Percentiles rank a stretch among this genome's conserved stretches.
These are phyloP conservation scores for Meira miltonrushii DNA, from an alignment of 1,284 basidiomycete genomes.

Conservation along the genomic window DNA sequence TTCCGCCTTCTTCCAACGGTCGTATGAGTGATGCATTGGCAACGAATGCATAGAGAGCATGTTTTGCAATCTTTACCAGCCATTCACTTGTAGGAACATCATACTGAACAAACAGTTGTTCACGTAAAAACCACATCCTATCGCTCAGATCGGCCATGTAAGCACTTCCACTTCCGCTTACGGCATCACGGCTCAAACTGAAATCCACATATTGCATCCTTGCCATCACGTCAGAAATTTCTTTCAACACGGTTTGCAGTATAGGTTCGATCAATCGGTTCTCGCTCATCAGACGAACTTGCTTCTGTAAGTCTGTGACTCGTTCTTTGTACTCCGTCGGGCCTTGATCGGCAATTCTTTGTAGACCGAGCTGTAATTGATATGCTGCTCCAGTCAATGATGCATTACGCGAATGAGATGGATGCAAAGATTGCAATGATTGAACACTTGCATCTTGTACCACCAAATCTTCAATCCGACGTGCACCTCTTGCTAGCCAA, in stretches of 20 bases:
- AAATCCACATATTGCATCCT: constrained; percentile 11
- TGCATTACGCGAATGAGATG: constrained; percentile 18
- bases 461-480: background rate
- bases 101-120: constrained; percentile 7
- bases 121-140: constrained; percentile 4
- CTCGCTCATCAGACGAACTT: background rate
- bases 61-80: constrained; percentile 53
- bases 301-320: background rate
- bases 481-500: background rate
- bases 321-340: background rate
- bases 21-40: constrained; percentile 80
- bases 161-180: constrained; percentile 8
- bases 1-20: constrained; percentile 79
- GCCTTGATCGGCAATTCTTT: constrained; percentile 1
- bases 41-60: constrained; percentile 75
- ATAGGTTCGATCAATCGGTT: background rate
- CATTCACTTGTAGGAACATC: constrained; percentile 13
- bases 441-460: constrained; percentile 8
- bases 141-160: constrained; percentile 8
- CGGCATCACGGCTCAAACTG: background rate
- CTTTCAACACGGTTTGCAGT: background rate
- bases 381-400: constrained; percentile 16
- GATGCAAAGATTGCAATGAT: constrained; percentile 5
- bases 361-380: constrained; percentile 2
- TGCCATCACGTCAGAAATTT: background rate